Evolutionary conservation across 805 yeast species (phyloP).

Genomic region (Metschnikowia henanensis): DNA sequence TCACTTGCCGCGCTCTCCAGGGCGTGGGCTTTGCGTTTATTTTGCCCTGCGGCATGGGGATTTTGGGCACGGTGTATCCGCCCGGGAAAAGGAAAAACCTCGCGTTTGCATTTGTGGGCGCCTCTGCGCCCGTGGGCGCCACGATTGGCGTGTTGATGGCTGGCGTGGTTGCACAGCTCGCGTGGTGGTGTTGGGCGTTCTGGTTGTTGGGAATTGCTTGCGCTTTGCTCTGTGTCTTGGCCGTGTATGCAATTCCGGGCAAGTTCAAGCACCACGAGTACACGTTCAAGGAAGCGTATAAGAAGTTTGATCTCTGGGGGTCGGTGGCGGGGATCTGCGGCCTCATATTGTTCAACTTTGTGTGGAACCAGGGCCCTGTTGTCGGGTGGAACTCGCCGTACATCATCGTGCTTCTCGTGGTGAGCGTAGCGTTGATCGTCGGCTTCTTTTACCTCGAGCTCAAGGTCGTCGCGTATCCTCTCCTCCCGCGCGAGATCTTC

Average conservation of each 20-base stretch:
- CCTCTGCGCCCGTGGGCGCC: constrained; percentile 64
- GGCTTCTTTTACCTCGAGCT: constrained; percentile 52
- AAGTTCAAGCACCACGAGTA: constrained; percentile 15
- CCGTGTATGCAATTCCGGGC: constrained; percentile 41
- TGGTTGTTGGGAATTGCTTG: constrained; percentile 47
- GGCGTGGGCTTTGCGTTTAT: constrained; percentile 64
- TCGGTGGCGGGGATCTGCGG: constrained; percentile 57
- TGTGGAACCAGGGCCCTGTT: constrained; percentile 75
- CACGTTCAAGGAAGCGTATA: constrained; percentile 13
- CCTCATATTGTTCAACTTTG: constrained; percentile 61
- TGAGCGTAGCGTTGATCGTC: constrained; percentile 44
- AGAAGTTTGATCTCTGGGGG: constrained; percentile 38
- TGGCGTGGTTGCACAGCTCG: constrained; percentile 44
- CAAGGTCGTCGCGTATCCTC: constrained; percentile 46
- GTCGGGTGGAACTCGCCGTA: constrained; percentile 67
- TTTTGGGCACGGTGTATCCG: constrained; percentile 45
- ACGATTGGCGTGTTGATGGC: constrained; percentile 54
- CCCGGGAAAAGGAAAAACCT: constrained; percentile 50
- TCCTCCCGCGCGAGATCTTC: constrained; percentile 53
- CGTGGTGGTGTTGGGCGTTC: constrained; percentile 64
- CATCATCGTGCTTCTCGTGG: constrained; percentile 53
- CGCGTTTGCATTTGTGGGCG: constrained; percentile 56
- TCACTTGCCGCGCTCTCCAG: constrained; percentile 56
- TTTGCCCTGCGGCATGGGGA: constrained; percentile 61
- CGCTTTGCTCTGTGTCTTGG: constrained; percentile 27